These are phyloP conservation scores for Chytriomyces hyalinus DNA, from an alignment of 192 early-diverging fungal genomes.

Conservation along the genomic window DNA sequence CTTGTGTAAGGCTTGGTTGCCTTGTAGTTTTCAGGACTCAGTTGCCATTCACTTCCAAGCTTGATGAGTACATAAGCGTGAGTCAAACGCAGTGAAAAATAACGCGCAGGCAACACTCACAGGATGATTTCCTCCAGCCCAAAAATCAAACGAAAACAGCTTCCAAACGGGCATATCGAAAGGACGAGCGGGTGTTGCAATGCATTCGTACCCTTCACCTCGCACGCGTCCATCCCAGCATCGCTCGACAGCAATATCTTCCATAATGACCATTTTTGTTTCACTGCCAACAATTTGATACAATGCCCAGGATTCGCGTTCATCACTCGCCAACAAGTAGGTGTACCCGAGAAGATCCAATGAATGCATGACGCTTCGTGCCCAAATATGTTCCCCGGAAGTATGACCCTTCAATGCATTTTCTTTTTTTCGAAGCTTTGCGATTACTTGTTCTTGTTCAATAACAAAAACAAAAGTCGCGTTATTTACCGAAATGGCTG, in stretches of 20 bases:
- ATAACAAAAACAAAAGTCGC: too few species aligned
- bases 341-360: not conserved
- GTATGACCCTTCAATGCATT: not conserved
- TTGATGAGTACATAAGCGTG: not conserved
- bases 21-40: constrained; percentile 6
- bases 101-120: not conserved
- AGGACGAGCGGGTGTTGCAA: not conserved
- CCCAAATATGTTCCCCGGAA: constrained; percentile 7
- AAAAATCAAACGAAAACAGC: not conserved
- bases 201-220: not conserved
- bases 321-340: not conserved
- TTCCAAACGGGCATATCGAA: constrained; percentile 9
- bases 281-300: not conserved
- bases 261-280: constrained; percentile 4
- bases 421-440: too few species aligned
- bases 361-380: not conserved
- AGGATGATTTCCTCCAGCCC: not conserved
- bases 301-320: not conserved
- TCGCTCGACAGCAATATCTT: not conserved
- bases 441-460: too few species aligned
- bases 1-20: not conserved
- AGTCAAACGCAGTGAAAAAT: not conserved
- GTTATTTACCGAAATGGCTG: too few species aligned
- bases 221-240: not conserved
- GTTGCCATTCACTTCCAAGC: not conserved